These are phyloP conservation scores for Apiospora pterosperma DNA, from an alignment of 2,329 filamentous ascomycete genomes.

Conservation along the genomic window DNA sequence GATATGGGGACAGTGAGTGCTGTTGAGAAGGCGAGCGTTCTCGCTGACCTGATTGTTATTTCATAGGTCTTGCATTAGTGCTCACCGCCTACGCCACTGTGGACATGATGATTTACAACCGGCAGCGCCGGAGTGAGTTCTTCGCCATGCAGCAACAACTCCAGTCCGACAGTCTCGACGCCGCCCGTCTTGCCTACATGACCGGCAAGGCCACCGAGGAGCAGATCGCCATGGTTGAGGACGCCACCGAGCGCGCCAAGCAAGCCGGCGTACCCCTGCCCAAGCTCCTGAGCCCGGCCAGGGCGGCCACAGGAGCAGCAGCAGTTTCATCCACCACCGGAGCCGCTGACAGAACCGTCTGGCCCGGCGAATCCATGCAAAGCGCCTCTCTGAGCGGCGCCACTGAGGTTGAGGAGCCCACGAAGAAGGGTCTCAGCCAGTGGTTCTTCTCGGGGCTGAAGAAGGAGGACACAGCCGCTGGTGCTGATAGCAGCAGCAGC, in stretches of 20 bases:
- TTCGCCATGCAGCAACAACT: slow-evolving; percentile 51
- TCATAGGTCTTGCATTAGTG: slow-evolving; percentile 49
- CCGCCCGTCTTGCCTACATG: slow-evolving; percentile 59
- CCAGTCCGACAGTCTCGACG: slow-evolving; percentile 51
- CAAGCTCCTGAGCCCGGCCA: slow-evolving; percentile 39
- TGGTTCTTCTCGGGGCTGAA: slow-evolving; percentile 39
- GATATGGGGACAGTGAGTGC: not conserved
- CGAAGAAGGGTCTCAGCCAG: slow-evolving; percentile 21
- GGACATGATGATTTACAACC: slow-evolving; percentile 61
- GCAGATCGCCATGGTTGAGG: slow-evolving; percentile 54
- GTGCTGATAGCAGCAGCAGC: not conserved
- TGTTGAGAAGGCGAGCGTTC: not conserved
- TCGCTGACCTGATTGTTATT: not conserved
- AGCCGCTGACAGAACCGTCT: slow-evolving; percentile 17
- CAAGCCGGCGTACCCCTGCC: slow-evolving; percentile 45
- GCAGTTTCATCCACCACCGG: slow-evolving; percentile 20
- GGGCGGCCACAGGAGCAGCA: slow-evolving; percentile 28
- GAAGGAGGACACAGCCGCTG: slow-evolving; percentile 27
- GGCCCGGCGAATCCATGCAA: slow-evolving; percentile 20
- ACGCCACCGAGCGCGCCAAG: slow-evolving; percentile 48
- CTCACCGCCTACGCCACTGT: slow-evolving; percentile 56
- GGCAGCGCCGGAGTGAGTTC: slow-evolving; percentile 57
- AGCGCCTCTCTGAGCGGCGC: slow-evolving; percentile 16
- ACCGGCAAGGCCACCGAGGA: slow-evolving; percentile 53
- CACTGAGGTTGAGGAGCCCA: slow-evolving; percentile 12